Evolutionary conservation across 1,284 basidiomycete genomes (phyloP).

Genomic region (Ceratobasidium sp.): DNA sequence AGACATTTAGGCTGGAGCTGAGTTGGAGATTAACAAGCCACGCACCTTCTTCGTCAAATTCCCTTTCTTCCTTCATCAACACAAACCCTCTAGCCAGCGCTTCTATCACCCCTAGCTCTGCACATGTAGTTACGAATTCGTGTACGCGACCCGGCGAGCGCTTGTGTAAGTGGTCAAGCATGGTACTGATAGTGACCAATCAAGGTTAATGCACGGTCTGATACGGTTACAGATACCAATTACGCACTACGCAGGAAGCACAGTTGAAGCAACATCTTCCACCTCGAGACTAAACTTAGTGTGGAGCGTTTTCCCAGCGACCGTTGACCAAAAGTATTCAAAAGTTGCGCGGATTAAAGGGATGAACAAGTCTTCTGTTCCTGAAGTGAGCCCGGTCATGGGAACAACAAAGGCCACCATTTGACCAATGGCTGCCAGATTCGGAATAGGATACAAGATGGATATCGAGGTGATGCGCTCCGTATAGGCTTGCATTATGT

Average conservation of each 20-base stretch:
- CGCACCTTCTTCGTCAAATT: not conserved
- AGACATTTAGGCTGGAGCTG: not conserved
- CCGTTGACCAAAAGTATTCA: constrained; percentile 13
- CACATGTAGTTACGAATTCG: not conserved
- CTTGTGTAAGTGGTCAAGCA: constrained; percentile 9
- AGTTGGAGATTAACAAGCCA: not conserved
- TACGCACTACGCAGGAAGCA: not conserved
- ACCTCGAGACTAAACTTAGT: not conserved
- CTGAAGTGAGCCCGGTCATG: not conserved
- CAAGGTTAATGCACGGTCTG: not conserved
- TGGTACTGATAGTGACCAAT: not conserved
- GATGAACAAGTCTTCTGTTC: not conserved
- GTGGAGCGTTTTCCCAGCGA: not conserved
- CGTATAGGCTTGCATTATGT: not conserved
- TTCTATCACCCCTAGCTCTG: not conserved
- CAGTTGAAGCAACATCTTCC: not conserved
- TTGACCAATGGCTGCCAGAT: not conserved
- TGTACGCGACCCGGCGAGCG: not conserved
- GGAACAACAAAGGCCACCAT: not conserved
- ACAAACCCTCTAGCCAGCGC: constrained; percentile 8
- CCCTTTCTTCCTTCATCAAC: not conserved
- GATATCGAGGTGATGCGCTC: not conserved
- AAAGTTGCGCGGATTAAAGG: not conserved
- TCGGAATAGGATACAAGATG: not conserved
- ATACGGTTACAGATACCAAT: not conserved